These are phyloP conservation scores for Rhodocollybia butyracea DNA, from an alignment of 768 basidiomycete species.

Conservation along the genomic window DNA sequence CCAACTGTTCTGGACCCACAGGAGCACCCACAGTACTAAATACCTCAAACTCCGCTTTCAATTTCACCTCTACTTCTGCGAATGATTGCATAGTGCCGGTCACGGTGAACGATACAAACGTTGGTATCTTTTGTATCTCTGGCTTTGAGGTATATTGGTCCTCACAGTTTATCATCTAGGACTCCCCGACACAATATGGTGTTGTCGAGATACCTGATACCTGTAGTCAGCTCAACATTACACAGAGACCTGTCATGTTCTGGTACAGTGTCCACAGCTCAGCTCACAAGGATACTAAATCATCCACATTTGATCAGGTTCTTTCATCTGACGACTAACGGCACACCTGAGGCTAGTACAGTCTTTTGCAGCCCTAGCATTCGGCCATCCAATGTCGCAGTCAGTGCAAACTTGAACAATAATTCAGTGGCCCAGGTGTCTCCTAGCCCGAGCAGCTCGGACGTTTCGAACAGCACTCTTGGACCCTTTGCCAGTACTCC, in stretches of 20 bases:
- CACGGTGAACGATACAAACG: neutral
- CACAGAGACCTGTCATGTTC: constrained; percentile 59
- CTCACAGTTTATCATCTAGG: constrained; percentile 15
- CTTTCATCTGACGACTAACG: constrained; percentile 32
- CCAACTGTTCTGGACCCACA: constrained; percentile 46
- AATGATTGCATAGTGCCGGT: constrained; percentile 40
- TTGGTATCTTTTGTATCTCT: neutral
- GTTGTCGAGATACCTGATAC: constrained; percentile 31
- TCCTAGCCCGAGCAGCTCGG: constrained; percentile 22
- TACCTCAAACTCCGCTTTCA: constrained; percentile 20
- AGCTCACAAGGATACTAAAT: neutral
- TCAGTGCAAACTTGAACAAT: constrained; percentile 41
- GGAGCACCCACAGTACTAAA: constrained; percentile 20
- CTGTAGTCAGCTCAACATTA: constrained; percentile 29
- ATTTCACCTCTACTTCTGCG: constrained; percentile 40
- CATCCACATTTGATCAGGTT: constrained; percentile 23
- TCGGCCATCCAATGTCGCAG: constrained; percentile 37
- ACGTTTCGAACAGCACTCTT: constrained; percentile 49
- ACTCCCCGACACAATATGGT: constrained; percentile 46
- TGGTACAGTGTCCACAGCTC: constrained; percentile 38
- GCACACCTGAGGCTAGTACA: constrained; percentile 36
- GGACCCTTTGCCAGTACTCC: constrained; percentile 41
- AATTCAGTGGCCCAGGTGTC: constrained; percentile 37
- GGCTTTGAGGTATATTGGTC: neutral
- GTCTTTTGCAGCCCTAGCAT: constrained; percentile 61